Conservation (phyloP, 306 rosid genomes). For the Carpinus fangiana region DNA sequence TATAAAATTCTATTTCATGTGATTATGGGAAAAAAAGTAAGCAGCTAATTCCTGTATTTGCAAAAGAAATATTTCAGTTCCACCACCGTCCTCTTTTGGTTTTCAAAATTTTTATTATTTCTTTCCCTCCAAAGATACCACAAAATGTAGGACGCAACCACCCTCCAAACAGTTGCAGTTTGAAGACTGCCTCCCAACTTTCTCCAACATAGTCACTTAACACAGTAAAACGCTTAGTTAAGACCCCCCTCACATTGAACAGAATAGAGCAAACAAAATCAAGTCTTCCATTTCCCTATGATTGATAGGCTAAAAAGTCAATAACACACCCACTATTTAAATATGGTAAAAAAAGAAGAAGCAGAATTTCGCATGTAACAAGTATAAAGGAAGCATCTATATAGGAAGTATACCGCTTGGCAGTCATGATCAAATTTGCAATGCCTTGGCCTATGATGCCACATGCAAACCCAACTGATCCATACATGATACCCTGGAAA, state of each 20-base stretch:
- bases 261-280: not conserved
- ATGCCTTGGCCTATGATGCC: slow-evolving; percentile 96
- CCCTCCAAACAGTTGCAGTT: no score
- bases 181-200: no score
- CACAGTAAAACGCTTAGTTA: not conserved
- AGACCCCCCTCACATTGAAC: not conserved
- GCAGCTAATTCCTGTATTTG: not conserved
- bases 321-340: not conserved
- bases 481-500: slow-evolving; percentile 86
- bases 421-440: slow-evolving; percentile 88
- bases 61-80: no score
- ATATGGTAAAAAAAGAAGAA: not conserved
- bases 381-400: slow-evolving; percentile 5
- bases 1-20: not conserved
- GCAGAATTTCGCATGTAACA: slow-evolving; percentile 4
- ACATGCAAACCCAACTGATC: slow-evolving; percentile 86
- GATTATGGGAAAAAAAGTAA: not conserved
- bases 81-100: no score
- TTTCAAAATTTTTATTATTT: no score
- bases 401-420: slow-evolving; percentile 64
- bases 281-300: not conserved
- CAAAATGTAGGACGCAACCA: no score
- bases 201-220: not conserved
- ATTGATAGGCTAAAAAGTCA: not conserved
- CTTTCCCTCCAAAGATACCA: no score